Evolutionary conservation across 2,329 filamentous ascomycete species (phyloP).

Genomic region (Thielaviopsis populi): DNA sequence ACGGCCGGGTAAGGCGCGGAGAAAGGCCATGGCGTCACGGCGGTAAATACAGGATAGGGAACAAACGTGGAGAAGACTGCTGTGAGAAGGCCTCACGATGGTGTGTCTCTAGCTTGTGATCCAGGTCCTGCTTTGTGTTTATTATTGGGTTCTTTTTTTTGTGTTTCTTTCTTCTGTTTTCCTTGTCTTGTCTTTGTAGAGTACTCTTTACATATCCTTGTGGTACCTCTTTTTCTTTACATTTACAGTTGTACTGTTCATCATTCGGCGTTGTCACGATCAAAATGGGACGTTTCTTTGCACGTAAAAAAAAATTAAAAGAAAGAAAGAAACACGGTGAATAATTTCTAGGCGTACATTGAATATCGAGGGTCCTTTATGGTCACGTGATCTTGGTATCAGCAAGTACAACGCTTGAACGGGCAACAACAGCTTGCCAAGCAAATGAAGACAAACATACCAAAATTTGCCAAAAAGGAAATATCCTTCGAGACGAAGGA

Average conservation of each 20-base stretch:
- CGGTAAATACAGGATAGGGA: constrained; percentile 6
- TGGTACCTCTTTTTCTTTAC: not conserved
- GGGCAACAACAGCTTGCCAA: not conserved
- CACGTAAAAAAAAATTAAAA: not conserved
- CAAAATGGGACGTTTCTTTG: not conserved
- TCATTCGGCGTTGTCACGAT: not conserved
- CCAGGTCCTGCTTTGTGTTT: not conserved
- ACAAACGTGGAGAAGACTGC: not conserved
- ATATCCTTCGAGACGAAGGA: not conserved
- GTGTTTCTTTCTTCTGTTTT: not conserved
- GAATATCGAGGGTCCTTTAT: not conserved
- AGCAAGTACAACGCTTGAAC: not conserved
- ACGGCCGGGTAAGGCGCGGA: constrained; percentile 18
- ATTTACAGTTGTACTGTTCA: not conserved
- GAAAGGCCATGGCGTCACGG: constrained; percentile 17
- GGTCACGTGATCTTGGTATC: not conserved
- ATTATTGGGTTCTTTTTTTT: not conserved
- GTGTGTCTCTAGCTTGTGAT: not conserved
- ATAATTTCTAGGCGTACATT: not conserved
- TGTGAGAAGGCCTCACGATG: not conserved
- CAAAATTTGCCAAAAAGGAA: accelerated
- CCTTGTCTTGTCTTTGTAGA: not conserved
- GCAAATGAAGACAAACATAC: not conserved
- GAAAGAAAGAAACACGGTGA: no score
- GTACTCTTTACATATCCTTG: constrained; percentile 1